Percentiles rank a stretch among this genome's conserved stretches.
phyloP scores from a whole-genome alignment of 208 protist genomes.

The Crithidia sp. region DNA sequence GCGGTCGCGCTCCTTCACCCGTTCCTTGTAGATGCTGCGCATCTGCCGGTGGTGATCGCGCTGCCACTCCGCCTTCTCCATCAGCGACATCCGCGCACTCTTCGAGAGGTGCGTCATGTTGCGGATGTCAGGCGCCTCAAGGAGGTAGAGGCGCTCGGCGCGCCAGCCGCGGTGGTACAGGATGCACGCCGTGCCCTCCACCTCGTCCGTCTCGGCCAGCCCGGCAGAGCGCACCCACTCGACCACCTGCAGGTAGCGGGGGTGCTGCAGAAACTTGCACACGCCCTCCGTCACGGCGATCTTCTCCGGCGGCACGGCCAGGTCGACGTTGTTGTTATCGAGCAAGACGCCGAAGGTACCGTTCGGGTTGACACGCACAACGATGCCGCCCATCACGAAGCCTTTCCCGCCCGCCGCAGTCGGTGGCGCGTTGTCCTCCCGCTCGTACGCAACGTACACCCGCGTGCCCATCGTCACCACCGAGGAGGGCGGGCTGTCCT shows the following conservation, averaged over 20 bases:
- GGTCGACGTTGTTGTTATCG: constrained; percentile 83
- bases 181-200: constrained; percentile 76
- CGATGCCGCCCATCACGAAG: constrained; percentile 71
- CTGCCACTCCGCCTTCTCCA: constrained; percentile 92
- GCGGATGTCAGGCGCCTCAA: constrained; percentile 75
- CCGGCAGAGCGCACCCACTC: constrained; percentile 83
- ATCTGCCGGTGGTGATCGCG: constrained; percentile 85
- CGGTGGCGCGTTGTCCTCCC: constrained; percentile 13
- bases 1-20: constrained; percentile 84
- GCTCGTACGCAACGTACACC: constrained; percentile 60
- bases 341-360: constrained; percentile 83
- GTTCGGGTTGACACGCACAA: constrained; percentile 79
- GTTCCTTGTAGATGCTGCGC: constrained; percentile 83
- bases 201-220: constrained; percentile 48
- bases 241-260: constrained; percentile 64
- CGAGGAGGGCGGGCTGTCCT: constrained; percentile 22
- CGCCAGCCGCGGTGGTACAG: constrained; percentile 87
- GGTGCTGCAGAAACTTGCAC: constrained; percentile 53
- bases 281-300: constrained; percentile 66
- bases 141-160: constrained; percentile 78
- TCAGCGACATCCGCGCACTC: constrained; percentile 76
- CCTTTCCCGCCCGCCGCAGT: constrained; percentile 1
- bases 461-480: constrained; percentile 51
- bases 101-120: constrained; percentile 77
- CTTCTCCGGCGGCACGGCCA: constrained; percentile 79